Evolutionary conservation across 2,329 filamentous ascomycete genomes (phyloP), one percentile per base, ranked within the genome.

Genomic region (Meredithiella fracta): DNA sequence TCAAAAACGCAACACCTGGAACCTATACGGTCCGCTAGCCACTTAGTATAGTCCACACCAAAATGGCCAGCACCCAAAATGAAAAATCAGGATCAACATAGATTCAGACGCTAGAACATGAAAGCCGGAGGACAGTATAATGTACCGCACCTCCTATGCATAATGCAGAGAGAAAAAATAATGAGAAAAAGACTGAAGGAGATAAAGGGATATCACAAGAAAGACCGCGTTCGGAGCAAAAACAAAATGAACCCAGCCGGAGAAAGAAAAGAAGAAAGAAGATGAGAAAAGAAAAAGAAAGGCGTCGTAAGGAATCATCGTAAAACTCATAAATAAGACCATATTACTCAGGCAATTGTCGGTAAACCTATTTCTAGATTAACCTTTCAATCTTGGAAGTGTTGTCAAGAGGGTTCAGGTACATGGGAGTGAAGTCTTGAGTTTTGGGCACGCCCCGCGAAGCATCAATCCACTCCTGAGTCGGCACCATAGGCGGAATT

Each of bases 141-240:
- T 40, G 31, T 42, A 38, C 23, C 53, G 25, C 25, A 47, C 2
- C 40, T 47, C 37, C 25, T 47, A 54, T 44, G 38, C 25, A 26
- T 11, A 44, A 8, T 26, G 25, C 25, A 26, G 17, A 44, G 7
- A 17, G 25, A 9, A 38, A 37, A 22, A 23, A 26, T 31, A 26
- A n/a, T n/a, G 50, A 40, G 38, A 50, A 49, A 22, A 57, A 31
- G 26, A 53, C n/a, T 20, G 3, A 53, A 49, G 20, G 25, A 17
- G 17, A 22, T 31, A 38, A 23, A 49, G 26, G 29, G 15, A 44
- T 44, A 44, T 44, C 40, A 44, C 15, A 44, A 22, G 29, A 51
- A 51, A 34, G 26, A 20, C 9, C 17, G 26, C 17, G 26, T 17
- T 26, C 15, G 9, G 34, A 31, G 7, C 23, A 9, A 26, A 22